Evolutionary conservation across 306 rosid species (phyloP).

Genomic region (Pueraria montana): DNA sequence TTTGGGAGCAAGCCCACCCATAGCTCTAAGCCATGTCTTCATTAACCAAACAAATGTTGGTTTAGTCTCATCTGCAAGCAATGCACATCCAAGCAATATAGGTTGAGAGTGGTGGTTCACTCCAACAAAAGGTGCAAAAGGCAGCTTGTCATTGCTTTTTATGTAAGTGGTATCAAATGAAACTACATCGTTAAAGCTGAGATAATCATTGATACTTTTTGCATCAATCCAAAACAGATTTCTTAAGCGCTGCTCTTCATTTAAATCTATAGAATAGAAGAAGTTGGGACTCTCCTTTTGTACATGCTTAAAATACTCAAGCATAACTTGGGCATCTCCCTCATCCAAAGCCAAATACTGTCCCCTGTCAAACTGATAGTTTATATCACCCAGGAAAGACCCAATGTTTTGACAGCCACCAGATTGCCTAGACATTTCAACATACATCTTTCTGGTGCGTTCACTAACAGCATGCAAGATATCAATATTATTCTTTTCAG

Average conservation of each 20-base stretch:
- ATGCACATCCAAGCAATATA: conserved; percentile 92
- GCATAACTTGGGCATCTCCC: conserved; percentile 88
- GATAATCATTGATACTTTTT: conserved; percentile 81
- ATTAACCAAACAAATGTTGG: conserved; percentile 86
- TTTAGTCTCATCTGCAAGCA: conserved; percentile 81
- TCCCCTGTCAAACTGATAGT: conserved; percentile 71
- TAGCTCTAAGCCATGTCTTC: conserved; percentile 97
- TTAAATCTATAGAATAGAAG: conserved; percentile 85
- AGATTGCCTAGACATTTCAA: conserved; percentile 88
- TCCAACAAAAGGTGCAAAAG: conserved; percentile 92
- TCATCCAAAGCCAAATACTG: conserved; percentile 81
- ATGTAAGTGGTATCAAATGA: conserved; percentile 83
- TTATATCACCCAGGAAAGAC: conserved; percentile 51
- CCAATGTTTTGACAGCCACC: conserved; percentile 65
- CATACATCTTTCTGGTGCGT: conserved; percentile 92
- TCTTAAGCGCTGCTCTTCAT: conserved; percentile 88
- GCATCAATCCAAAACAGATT: conserved; percentile 94
- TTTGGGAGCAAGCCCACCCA: conserved; percentile 85
- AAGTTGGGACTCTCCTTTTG: conserved; percentile 83
- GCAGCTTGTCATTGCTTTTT: conserved; percentile 82
- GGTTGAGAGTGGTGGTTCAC: conserved; percentile 92
- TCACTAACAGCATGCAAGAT: conserved; percentile 96
- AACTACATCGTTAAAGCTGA: conserved; percentile 76
- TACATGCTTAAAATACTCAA: conserved; percentile 88
- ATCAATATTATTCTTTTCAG: conserved; percentile 92